Percentiles rank a stretch among this genome's conserved stretches.
These are phyloP conservation scores for Rossbeevera mucosa DNA, from an alignment of 768 basidiomycete genomes.

Conservation along the genomic window DNA sequence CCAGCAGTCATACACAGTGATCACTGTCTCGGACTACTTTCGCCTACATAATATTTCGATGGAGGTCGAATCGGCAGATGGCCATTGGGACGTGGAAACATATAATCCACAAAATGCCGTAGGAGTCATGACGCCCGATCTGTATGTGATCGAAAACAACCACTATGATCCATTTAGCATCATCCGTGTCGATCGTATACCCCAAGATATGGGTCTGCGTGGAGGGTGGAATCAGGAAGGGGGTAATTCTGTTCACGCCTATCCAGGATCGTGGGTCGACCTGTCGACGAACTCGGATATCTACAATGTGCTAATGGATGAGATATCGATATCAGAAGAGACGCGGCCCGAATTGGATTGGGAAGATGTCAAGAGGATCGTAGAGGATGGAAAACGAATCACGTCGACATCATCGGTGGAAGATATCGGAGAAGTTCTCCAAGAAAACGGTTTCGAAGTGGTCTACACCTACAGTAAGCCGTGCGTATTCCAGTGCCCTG, in stretches of 20 bases:
- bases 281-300: background rate
- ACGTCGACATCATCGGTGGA: constrained; percentile 22
- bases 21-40: constrained; percentile 41
- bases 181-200: background rate
- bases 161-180: background rate
- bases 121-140: background rate
- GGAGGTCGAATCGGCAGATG: constrained; percentile 33
- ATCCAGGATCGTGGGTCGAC: background rate
- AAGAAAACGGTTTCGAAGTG: constrained; percentile 37
- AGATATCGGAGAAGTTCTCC: constrained; percentile 31
- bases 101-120: constrained; percentile 28
- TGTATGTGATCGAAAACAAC: background rate
- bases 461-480: constrained; percentile 34
- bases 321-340: background rate
- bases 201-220: background rate
- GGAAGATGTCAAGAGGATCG: constrained; percentile 12
- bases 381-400: constrained; percentile 20
- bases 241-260: background rate
- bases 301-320: background rate
- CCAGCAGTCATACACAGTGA: constrained; percentile 32
- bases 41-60: constrained; percentile 35
- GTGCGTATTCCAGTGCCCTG: background rate
- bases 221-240: background rate
- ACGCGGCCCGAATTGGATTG: background rate
- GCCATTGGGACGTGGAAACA: constrained; percentile 32